Conservation (phyloP, 2,329 filamentous ascomycete genomes). For the Paecilomyces niveus region DNA sequence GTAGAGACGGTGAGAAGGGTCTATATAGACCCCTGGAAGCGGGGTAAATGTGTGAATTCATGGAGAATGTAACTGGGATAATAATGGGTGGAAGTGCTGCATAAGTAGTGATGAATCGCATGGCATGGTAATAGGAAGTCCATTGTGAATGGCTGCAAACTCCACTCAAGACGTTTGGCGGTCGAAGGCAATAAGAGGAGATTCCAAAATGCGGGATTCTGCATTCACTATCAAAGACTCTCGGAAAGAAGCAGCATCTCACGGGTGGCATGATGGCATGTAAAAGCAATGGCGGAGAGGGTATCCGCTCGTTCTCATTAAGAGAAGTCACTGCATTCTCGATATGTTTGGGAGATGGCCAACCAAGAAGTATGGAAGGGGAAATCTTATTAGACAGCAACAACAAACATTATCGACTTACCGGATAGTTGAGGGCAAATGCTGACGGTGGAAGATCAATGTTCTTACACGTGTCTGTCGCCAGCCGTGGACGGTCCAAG, state of each 20-base stretch:
- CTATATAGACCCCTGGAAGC: neutral
- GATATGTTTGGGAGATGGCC: constrained; percentile 1
- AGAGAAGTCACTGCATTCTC: neutral
- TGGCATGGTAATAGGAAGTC: neutral
- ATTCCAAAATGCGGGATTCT: neutral
- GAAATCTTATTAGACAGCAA: neutral
- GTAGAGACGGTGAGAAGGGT: neutral
- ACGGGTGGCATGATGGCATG: neutral
- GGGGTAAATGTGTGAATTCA: neutral
- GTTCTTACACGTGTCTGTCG: constrained; percentile 17
- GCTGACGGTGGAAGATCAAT: constrained; percentile 17
- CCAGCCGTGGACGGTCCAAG: constrained; percentile 11
- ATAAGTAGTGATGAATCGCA: neutral
- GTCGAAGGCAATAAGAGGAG: neutral
- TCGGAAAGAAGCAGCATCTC: neutral
- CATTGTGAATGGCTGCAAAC: neutral
- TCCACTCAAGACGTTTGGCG: neutral
- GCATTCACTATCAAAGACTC: neutral
- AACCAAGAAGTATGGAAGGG: neutral
- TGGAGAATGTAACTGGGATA: neutral
- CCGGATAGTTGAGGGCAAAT: constrained; percentile 15
- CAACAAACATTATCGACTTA: constrained; percentile 8
- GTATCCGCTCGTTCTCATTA: neutral
- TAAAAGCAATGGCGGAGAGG: neutral
- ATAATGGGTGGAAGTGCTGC: neutral